phyloP scores from a whole-genome alignment of 805 yeast genomes.

The Kuraishia molischiana region DNA sequence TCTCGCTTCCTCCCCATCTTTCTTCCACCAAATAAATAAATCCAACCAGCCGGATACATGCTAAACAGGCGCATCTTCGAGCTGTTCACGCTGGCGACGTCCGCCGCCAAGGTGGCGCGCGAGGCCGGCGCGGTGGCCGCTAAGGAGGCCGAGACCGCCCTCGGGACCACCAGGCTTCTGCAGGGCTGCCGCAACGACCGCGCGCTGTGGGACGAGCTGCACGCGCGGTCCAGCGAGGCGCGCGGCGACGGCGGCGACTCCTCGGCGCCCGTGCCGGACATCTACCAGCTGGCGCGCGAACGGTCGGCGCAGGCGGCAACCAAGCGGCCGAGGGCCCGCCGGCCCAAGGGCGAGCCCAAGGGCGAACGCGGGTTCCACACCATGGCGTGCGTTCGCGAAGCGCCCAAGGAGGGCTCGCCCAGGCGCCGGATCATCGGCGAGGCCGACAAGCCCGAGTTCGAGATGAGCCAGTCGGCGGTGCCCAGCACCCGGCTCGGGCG shows the following conservation, averaged over 20 bases:
- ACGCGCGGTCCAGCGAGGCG: conserved; percentile 13
- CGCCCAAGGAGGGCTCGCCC: not conserved
- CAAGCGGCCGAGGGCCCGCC: not conserved
- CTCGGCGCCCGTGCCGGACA: conserved; percentile 10
- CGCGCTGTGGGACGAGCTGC: conserved; percentile 15
- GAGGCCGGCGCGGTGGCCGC: conserved; percentile 10
- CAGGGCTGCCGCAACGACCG: conserved; percentile 9
- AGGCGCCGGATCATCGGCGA: conserved; percentile 19
- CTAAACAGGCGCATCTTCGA: conserved; percentile 1
- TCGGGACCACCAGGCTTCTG: conserved; percentile 9
- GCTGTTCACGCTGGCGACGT: conserved; percentile 10
- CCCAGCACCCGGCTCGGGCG: conserved; percentile 85
- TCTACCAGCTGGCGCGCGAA: conserved; percentile 21
- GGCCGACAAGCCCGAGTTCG: conserved; percentile 27
- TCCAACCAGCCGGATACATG: too few relatives aligned
- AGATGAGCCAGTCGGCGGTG: conserved; percentile 57
- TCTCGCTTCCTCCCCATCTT: too few relatives aligned
- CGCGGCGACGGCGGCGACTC: conserved; percentile 7
- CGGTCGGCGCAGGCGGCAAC: conserved; percentile 15
- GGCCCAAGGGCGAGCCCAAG: not conserved
- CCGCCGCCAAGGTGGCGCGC: conserved; percentile 16
- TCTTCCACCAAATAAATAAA: too few relatives aligned
- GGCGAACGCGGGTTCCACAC: conserved; percentile 4
- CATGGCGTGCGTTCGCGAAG: conserved; percentile 5
- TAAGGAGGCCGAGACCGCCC: conserved; percentile 9